Evolutionary conservation across 306 rosid genomes (phyloP).

Genomic region (Medicago arabica): DNA sequence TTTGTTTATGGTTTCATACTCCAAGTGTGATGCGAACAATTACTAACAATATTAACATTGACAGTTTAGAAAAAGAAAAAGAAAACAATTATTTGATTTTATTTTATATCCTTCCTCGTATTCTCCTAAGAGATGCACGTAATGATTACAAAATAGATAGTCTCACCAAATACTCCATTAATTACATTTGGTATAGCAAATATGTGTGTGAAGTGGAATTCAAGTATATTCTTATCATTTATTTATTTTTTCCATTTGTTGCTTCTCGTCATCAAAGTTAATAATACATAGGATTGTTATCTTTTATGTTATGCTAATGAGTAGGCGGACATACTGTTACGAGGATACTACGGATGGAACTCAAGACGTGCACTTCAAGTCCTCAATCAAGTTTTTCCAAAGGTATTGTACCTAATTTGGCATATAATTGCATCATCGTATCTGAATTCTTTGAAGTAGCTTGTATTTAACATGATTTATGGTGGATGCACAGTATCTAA

Average conservation of each 20-base stretch:
- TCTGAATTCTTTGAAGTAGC: not conserved
- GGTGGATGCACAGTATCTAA: slow-evolving; percentile 5
- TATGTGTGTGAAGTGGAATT: too few relatives aligned
- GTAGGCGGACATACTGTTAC: slow-evolving; percentile 80
- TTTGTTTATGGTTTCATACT: too few relatives aligned
- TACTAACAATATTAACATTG: too few relatives aligned
- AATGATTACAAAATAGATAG: slow-evolving; percentile 14
- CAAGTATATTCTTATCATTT: slow-evolving; percentile 2
- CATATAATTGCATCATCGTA: not conserved
- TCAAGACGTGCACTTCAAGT: slow-evolving; percentile 84
- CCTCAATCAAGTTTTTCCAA: slow-evolving; percentile 78
- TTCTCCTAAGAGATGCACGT: slow-evolving; percentile 30
- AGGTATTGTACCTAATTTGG: slow-evolving; percentile 55
- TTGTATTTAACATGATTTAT: slow-evolving; percentile 15
- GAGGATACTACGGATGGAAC: slow-evolving; percentile 95
- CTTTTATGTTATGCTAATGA: slow-evolving; percentile 18
- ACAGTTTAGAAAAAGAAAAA: not conserved
- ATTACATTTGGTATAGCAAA: too few relatives aligned
- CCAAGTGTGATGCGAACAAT: too few relatives aligned
- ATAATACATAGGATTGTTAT: not conserved
- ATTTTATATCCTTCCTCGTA: slow-evolving; percentile 18
- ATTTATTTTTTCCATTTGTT: not conserved
- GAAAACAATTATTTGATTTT: slow-evolving; percentile 15
- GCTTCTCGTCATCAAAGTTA: not conserved
- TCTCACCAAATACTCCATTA: not conserved